Percentiles rank a stretch among this genome's conserved stretches.
Evolutionary conservation across 106 monocot species (phyloP).

Genomic region (Acanthochlamys bracteata): DNA sequence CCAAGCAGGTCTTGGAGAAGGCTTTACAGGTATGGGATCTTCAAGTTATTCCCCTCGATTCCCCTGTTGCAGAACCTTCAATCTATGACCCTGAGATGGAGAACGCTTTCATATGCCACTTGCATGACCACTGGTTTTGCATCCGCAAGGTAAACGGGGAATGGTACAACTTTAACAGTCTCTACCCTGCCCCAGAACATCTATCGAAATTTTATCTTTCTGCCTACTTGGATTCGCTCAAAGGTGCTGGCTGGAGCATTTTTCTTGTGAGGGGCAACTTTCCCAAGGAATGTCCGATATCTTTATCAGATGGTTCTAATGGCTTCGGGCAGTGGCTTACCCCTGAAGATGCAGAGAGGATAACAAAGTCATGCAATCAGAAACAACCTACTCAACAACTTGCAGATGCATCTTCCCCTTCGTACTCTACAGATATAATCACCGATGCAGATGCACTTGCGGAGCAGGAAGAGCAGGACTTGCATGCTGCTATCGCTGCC

Average conservation of each 20-base stretch:
- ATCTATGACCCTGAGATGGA: slow-evolving; percentile 73
- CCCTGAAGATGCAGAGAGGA: slow-evolving; percentile 79
- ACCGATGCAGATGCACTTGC: slow-evolving; percentile 37
- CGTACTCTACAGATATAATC: slow-evolving; percentile 3
- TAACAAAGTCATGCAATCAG: slow-evolving; percentile 69
- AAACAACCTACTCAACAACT: slow-evolving; percentile 5
- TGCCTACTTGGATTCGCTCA: slow-evolving; percentile 81
- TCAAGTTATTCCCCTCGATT: slow-evolving; percentile 65
- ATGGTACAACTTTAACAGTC: slow-evolving; percentile 98
- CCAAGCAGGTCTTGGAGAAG: slow-evolving; percentile 35
- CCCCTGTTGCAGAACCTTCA: slow-evolving; percentile 60
- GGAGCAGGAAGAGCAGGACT: slow-evolving; percentile 67
- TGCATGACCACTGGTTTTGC: slow-evolving; percentile 93
- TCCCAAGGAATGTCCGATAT: slow-evolving; percentile 76
- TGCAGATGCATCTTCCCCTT: background rate
- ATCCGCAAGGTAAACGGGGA: slow-evolving; percentile 86
- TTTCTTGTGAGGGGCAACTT: slow-evolving; percentile 88
- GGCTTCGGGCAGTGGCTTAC: slow-evolving; percentile 88
- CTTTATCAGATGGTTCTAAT: slow-evolving; percentile 45
- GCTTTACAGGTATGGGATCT: slow-evolving; percentile 92
- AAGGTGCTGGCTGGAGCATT: slow-evolving; percentile 84
- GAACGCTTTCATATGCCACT: slow-evolving; percentile 85
- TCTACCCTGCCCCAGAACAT: slow-evolving; percentile 87
- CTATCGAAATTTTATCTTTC: slow-evolving; percentile 91
- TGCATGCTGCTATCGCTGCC: slow-evolving; percentile 85